Evolutionary conservation across 768 basidiomycete genomes (phyloP), one percentile per base, ranked within the genome.

Genomic region (Cystofilobasidium bisporidii): DNA sequence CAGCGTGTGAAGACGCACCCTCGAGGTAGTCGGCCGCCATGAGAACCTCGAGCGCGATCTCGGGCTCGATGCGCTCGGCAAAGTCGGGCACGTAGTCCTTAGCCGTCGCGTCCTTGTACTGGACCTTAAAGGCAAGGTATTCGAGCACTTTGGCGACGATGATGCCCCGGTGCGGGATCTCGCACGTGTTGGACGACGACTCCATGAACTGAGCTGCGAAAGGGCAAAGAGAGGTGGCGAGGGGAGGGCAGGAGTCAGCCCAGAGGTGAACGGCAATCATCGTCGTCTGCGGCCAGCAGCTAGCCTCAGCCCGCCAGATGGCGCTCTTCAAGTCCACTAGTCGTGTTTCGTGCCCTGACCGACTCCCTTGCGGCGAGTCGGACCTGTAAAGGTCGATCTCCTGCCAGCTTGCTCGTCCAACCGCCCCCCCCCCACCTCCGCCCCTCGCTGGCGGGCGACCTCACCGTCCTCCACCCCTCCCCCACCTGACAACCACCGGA

Each of bases 131-230:
- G 38, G 83, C 80, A 79, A 94, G 88, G 74, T 91, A 96, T 76
- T 97, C 92, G 48, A 90, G 81, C 62, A 94, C 80, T 74, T 90
- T 92, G 77, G 92, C 89, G 1, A 89, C 83, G 41, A 94, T 85
- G 30, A 87, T 82, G 1, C 79, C 81, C 33, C 81, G 81, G 72
- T 15, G 68, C 22, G 53, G 53, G 15, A 56, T 18, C 18, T 56
- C 53, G 30, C 53, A 56, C 15, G 28, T 32, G 26, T 30, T 28
- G 30, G 53, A 56, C 18, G 28, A 2, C 5, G 53, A 56, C n/a
- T 56, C 53, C 28, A 56, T 28, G 28, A 56, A 56, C 20, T 28
- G 28, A 17, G 53, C 53, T 56, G 53, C 14, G 26, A 30, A 17
- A 1, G 18, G 28, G 53, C 10, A 18, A 56, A 2, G 53, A 32